These are phyloP conservation scores for Coelastrella sp. DNA, from an alignment of 139 green algal species.

Conservation along the genomic window DNA sequence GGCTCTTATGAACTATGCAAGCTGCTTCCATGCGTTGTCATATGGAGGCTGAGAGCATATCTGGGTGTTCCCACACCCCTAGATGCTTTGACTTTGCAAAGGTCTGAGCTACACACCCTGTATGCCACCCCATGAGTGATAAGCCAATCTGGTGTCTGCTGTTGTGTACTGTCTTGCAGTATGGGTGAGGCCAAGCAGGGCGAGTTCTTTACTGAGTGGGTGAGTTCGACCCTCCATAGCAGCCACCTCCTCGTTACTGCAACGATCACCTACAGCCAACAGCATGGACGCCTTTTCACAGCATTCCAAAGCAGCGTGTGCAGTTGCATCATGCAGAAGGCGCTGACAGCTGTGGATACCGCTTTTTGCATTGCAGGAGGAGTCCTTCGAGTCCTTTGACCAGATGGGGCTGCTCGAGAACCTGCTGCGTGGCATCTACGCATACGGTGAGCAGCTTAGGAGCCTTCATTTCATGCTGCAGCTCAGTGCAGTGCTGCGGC, in stretches of 20 bases:
- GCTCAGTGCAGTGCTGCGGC: neutral
- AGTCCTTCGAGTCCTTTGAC: slow-evolving; percentile 98
- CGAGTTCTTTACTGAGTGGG: neutral
- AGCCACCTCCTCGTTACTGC: too few relatives aligned
- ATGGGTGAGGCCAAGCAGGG: slow-evolving; percentile 72
- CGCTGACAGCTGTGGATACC: neutral
- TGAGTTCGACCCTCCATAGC: neutral
- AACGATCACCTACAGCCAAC: too few relatives aligned
- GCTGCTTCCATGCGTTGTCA: neutral
- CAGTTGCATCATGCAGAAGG: neutral
- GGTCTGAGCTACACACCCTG: too few relatives aligned
- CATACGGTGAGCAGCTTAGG: slow-evolving; percentile 88
- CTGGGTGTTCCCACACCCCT: too few relatives aligned
- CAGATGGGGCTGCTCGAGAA: slow-evolving; percentile 99
- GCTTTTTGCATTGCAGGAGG: slow-evolving; percentile 96
- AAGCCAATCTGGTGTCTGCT: neutral
- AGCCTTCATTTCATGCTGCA: neutral
- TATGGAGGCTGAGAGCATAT: neutral
- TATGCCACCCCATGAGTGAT: too few relatives aligned
- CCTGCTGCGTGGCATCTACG: slow-evolving; percentile 99
- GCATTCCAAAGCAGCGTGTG: neutral
- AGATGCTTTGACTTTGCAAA: neutral
- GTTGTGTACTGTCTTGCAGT: slow-evolving; percentile 57
- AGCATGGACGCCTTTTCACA: neutral
- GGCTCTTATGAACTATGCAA: neutral